phyloP scores from a whole-genome alignment of 2,329 filamentous ascomycete species.

The Pestalotiopsis sp. region DNA sequence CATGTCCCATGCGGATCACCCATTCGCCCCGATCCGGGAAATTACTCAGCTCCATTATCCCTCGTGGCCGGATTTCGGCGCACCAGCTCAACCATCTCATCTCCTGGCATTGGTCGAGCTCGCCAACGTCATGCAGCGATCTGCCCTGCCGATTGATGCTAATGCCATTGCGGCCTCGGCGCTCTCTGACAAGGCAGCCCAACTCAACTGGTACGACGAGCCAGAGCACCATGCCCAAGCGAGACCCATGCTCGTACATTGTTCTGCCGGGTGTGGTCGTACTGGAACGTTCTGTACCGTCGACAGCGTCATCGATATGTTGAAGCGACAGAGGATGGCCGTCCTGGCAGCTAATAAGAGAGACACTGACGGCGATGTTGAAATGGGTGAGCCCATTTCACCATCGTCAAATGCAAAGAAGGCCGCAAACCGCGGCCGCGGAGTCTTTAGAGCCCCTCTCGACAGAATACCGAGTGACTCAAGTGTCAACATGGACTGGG shows the following conservation, averaged over 20 bases:
- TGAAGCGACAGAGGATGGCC: conserved; percentile 76
- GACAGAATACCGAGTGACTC: neutral
- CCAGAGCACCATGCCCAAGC: conserved; percentile 55
- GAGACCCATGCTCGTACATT: conserved; percentile 88
- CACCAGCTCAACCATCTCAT: conserved; percentile 85
- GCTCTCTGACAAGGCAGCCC: conserved; percentile 29
- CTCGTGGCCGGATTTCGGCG: conserved; percentile 96
- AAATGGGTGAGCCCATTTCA: conserved; percentile 42
- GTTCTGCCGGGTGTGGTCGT: conserved; percentile 91
- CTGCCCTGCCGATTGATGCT: conserved; percentile 50
- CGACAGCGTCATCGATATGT: conserved; percentile 93
- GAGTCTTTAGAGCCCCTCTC: neutral
- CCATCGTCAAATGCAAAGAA: conserved; percentile 27
- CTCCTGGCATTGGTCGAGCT: conserved; percentile 89
- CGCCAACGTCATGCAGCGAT: conserved; percentile 73
- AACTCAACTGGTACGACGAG: conserved; percentile 56
- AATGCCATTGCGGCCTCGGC: conserved; percentile 36
- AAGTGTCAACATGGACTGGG: conserved; percentile 59
- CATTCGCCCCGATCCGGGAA: conserved; percentile 85
- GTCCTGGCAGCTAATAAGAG: conserved; percentile 25
- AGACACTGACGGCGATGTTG: conserved; percentile 48
- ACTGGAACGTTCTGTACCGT: conserved; percentile 97
- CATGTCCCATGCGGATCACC: conserved; percentile 73
- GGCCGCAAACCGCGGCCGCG: conserved; percentile 17
- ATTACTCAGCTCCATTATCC: conserved; percentile 94